Evolutionary conservation across 495 filamentous ascomycete genomes (phyloP).

Genomic region (Penicillium taxi): DNA sequence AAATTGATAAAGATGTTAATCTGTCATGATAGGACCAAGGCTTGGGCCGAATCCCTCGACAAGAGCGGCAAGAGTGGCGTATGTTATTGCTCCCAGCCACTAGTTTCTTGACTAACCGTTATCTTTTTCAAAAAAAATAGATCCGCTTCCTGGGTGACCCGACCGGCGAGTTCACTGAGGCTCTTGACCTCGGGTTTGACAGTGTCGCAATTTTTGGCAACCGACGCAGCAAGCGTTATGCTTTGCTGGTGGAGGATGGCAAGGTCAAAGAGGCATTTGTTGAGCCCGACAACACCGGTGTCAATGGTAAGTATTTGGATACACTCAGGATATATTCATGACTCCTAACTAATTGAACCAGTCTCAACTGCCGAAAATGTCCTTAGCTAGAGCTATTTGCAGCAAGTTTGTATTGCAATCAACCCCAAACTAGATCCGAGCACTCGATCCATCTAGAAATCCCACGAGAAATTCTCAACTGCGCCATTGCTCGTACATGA

Average conservation of each 20-base stretch:
- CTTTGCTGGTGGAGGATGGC: conserved; percentile 67
- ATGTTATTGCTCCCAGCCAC: conserved; percentile 29
- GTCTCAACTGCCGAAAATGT: conserved; percentile 69
- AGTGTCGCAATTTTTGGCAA: conserved; percentile 77
- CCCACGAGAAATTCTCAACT: too few relatives aligned
- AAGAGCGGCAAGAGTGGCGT: conserved; percentile 64
- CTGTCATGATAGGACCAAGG: conserved; percentile 59
- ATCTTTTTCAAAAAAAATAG: conserved; percentile 33
- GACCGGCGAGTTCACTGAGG: conserved; percentile 70
- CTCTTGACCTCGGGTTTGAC: conserved; percentile 79
- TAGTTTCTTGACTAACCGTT: background rate
- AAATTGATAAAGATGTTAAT: background rate
- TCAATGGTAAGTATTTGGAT: conserved; percentile 52
- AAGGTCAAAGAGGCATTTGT: conserved; percentile 68
- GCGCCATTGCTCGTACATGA: too few relatives aligned
- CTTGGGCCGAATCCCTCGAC: conserved; percentile 70
- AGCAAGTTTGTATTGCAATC: too few relatives aligned
- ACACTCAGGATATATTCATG: conserved; percentile 5
- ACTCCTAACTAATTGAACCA: conserved; percentile 19
- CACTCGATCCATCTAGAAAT: too few relatives aligned
- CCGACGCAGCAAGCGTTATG: conserved; percentile 81
- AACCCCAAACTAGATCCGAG: too few relatives aligned
- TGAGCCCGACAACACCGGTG: conserved; percentile 90
- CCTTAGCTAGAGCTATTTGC: conserved; percentile 42
- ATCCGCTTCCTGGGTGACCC: conserved; percentile 92